Evolutionary conservation across 1,139 yeast genomes (phyloP), one percentile per base, ranked within the genome.

Genomic region (Yarrowia galli): DNA sequence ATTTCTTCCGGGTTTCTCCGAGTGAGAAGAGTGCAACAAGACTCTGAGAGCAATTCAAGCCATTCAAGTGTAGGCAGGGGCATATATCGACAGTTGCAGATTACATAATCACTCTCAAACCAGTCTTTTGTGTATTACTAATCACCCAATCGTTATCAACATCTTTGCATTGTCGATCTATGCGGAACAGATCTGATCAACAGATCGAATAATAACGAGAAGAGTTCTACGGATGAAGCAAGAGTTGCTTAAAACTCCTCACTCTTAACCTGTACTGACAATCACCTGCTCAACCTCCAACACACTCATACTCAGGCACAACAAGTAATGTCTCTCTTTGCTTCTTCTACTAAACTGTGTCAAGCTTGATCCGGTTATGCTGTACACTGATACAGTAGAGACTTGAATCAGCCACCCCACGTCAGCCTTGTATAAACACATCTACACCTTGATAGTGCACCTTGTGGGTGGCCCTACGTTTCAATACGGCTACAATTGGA

Each of bases 1-100:
- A 46, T 38, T 36, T 54, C 42, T 54, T 54, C 60, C 60, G 60
- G 45, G 40, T 35, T 25, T 23, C 25, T 54, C 60, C 60, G 60
- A 38, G 15, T 18, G 16, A 10, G 6, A 22, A 12, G 10, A 53
- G 43, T 10, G 8, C 9, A 28, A 4, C 9, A 10, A 28, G 32
- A 28, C n/a, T n/a, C n/a, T n/a, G n/a, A n/a, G n/a, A n/a, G n/a
- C n/a, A n/a, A n/a, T n/a, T n/a, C n/a, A n/a, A n/a, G n/a, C n/a
- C n/a, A n/a, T n/a, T n/a, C n/a, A n/a, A n/a, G 18, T 23, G 49
- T 45, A n/a, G 12, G 7, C 4, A 38, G 8, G 15, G 18, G 8
- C 15, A 15, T 15, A 38, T 15, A 15, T 15, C 42, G 16, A 18
- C 13, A 15, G 38, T 10, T 36, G 38, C 38, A 13, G 3, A 12